These are phyloP conservation scores for Pseudisothecium myosuroides DNA, from an alignment of 225 moss, liverwort and hornwort genomes.

Conservation along the genomic window DNA sequence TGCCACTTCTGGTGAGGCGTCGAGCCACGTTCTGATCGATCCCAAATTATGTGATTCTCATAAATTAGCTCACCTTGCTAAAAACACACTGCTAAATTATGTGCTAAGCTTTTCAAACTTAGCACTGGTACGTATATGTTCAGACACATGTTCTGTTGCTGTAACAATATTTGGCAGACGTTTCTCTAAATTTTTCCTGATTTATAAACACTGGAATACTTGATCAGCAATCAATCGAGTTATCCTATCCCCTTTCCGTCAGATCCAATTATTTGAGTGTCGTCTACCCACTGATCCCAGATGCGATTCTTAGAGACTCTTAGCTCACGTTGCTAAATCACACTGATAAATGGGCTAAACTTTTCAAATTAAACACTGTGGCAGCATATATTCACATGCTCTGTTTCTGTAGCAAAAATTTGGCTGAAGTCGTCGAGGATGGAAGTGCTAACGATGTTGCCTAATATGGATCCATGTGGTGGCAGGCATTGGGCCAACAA, in stretches of 20 bases:
- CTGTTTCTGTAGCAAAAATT: not conserved
- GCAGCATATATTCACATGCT: not conserved
- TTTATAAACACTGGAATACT: not conserved
- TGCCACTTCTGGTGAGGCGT: constrained; percentile 26
- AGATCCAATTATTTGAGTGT: not conserved
- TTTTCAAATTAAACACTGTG: not conserved
- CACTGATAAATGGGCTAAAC: not conserved
- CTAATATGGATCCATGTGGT: not conserved
- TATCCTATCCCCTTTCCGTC: not conserved
- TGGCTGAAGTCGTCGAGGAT: not conserved
- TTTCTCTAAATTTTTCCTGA: not conserved
- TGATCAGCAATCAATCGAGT: not conserved
- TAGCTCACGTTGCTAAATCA: not conserved
- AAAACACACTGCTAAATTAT: too few relatives aligned
- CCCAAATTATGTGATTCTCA: not conserved
- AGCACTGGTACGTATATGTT: not conserved
- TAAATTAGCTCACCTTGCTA: not conserved
- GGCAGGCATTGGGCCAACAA: constrained; percentile 44
- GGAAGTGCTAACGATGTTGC: not conserved
- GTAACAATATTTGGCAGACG: not conserved
- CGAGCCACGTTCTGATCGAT: not conserved
- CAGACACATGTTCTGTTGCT: not conserved
- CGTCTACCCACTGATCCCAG: too few relatives aligned
- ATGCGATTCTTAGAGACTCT: not conserved
- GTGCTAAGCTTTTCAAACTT: not conserved